These are phyloP conservation scores for Ustilago tritici DNA, from an alignment of 1,284 basidiomycete species.

Conservation along the genomic window DNA sequence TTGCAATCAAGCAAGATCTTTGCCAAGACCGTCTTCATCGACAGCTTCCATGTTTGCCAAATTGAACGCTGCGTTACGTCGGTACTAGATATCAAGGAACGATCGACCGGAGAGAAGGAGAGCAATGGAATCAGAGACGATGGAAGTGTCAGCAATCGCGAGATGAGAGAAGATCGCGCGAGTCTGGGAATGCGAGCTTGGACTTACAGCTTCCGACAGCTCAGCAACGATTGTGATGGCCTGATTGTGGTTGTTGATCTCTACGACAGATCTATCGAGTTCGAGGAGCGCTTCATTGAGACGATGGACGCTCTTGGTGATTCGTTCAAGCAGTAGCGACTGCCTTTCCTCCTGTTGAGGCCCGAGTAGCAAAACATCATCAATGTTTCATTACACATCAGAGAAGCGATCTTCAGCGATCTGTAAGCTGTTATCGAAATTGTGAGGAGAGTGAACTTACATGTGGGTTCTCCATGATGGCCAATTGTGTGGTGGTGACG, in stretches of 20 bases:
- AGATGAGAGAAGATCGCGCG: too few relatives aligned
- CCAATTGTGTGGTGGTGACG: not conserved
- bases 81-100: conserved; percentile 46
- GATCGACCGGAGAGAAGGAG: not conserved
- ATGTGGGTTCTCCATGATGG: conserved; percentile 44
- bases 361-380: not conserved
- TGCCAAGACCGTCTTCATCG: conserved; percentile 31
- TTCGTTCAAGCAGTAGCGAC: conserved; percentile 86
- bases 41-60: conserved; percentile 59
- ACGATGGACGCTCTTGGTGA: conserved; percentile 86
- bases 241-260: conserved; percentile 68
- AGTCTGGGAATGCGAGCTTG: not conserved
- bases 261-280: conserved; percentile 79
- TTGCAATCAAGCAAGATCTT: conserved; percentile 10
- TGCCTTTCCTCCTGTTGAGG: conserved; percentile 83
- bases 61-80: conserved; percentile 67
- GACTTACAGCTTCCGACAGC: conserved; percentile 65
- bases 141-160: not conserved
- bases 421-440: not conserved
- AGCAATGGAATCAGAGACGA: not conserved
- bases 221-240: conserved; percentile 63
- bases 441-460: conserved; percentile 12
- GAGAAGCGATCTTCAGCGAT: not conserved
- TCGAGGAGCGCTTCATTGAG: conserved; percentile 72
- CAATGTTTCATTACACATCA: not conserved